These are phyloP conservation scores for Boletus putidus DNA, from an alignment of 1,284 basidiomycete genomes.

Conservation along the genomic window DNA sequence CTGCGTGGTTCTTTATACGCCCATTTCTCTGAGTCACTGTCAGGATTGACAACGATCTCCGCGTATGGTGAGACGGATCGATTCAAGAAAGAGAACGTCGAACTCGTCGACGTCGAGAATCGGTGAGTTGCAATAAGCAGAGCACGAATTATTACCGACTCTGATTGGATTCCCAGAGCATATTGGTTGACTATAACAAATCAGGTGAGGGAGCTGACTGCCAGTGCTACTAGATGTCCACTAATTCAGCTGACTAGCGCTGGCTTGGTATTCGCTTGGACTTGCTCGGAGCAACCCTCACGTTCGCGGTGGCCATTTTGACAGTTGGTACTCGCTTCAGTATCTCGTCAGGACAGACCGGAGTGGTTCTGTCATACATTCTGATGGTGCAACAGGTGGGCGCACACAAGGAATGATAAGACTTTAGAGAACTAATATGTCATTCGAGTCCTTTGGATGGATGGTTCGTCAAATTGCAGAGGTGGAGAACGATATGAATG, in stretches of 20 bases:
- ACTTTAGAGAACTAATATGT: constrained; percentile 6
- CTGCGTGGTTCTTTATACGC: constrained; percentile 72
- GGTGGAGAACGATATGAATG: constrained; percentile 91
- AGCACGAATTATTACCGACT: neutral
- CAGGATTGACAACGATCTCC: constrained; percentile 84
- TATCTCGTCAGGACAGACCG: constrained; percentile 78
- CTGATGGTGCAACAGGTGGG: constrained; percentile 65
- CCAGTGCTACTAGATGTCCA: neutral
- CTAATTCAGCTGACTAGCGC: constrained; percentile 48
- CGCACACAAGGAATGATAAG: neutral
- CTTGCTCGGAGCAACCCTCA: constrained; percentile 75
- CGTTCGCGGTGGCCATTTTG: constrained; percentile 78
- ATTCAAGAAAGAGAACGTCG: constrained; percentile 75
- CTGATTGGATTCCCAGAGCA: constrained; percentile 48
- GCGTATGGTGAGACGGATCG: constrained; percentile 74
- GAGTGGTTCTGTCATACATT: constrained; percentile 75
- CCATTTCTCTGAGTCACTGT: constrained; percentile 87
- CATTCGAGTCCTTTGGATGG: constrained; percentile 69
- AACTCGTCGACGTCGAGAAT: constrained; percentile 85
- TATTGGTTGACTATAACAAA: constrained; percentile 86
- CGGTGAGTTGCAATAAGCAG: constrained; percentile 41
- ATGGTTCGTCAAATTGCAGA: constrained; percentile 82
- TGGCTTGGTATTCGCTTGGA: constrained; percentile 91
- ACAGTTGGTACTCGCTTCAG: constrained; percentile 71
- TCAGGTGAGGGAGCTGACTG: constrained; percentile 46